Evolutionary conservation across 371 early-diverging fungal genomes (phyloP).

Genomic region (Parasitella parasitica): DNA sequence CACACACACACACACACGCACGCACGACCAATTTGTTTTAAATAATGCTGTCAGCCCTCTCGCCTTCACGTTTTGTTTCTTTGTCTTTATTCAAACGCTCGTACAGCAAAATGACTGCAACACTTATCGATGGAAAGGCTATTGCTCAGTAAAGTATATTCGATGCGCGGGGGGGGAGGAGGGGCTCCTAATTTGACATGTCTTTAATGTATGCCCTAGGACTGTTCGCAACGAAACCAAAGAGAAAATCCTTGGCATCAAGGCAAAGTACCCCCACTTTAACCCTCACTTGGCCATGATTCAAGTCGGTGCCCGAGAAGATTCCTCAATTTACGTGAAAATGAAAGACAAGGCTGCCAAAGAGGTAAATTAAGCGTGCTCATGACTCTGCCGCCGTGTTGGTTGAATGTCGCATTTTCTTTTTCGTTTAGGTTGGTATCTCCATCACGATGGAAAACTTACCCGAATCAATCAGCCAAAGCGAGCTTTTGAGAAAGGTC

Average conservation of each 20-base stretch:
- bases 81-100: conserved; percentile 10
- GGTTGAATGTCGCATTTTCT: background rate
- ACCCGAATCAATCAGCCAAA: conserved; percentile 47
- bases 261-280: conserved; percentile 61
- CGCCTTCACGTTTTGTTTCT: conserved; percentile 11
- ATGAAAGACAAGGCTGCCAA: conserved; percentile 88
- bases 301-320: conserved; percentile 90
- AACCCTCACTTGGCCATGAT: conserved; percentile 83
- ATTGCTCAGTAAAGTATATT: conserved; percentile 40
- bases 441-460: conserved; percentile 55
- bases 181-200: background rate
- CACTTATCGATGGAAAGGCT: conserved; percentile 71
- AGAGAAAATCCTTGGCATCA: conserved; percentile 62
- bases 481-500: conserved; percentile 56
- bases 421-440: conserved; percentile 52
- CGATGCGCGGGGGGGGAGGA: too few species aligned
- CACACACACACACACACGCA: background rate
- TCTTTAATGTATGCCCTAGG: conserved; percentile 26
- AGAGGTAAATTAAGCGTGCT: conserved; percentile 56
- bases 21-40: background rate
- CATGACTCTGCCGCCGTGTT: background rate
- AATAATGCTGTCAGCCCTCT: conserved; percentile 12
- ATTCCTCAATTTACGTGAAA: conserved; percentile 88
- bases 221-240: conserved; percentile 62
- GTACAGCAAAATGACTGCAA: conserved; percentile 36